Evolutionary conservation across 345 rosid species (phyloP).

Genomic region (Conringia planisiliqua): DNA sequence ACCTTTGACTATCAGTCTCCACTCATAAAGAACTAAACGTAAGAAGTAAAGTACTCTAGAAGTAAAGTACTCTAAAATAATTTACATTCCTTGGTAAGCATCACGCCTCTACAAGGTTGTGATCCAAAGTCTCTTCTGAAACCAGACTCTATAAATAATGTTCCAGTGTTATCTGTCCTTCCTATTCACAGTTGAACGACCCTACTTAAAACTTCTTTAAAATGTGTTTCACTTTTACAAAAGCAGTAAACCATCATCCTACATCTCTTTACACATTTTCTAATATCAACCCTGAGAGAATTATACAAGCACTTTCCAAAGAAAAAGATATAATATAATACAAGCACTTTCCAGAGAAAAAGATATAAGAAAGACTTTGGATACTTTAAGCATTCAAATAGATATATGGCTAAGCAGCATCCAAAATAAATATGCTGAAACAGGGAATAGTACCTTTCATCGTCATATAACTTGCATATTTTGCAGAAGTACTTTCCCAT

Average conservation of each 20-base stretch:
- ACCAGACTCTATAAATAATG: neutral
- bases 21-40: neutral
- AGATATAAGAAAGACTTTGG: too few relatives aligned
- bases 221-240: too few relatives aligned
- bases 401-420: too few relatives aligned
- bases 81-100: neutral
- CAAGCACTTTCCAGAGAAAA: too few relatives aligned
- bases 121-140: neutral
- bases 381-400: neutral
- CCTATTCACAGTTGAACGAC: neutral
- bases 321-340: too few relatives aligned
- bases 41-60: neutral
- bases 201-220: neutral
- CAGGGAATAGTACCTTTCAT: conserved; percentile 51
- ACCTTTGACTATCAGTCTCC: neutral
- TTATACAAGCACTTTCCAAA: too few relatives aligned
- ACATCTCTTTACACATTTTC: too few relatives aligned
- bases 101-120: neutral
- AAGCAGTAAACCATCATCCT: too few relatives aligned
- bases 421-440: neutral
- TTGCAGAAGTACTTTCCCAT: conserved; percentile 83
- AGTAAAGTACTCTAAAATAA: neutral
- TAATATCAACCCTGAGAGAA: neutral
- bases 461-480: conserved; percentile 77
- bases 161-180: neutral